Evolutionary conservation across 352 stramenopile genomes (phyloP), one percentile per base, ranked within the genome.

Genomic region (Phytophthora vignae): DNA sequence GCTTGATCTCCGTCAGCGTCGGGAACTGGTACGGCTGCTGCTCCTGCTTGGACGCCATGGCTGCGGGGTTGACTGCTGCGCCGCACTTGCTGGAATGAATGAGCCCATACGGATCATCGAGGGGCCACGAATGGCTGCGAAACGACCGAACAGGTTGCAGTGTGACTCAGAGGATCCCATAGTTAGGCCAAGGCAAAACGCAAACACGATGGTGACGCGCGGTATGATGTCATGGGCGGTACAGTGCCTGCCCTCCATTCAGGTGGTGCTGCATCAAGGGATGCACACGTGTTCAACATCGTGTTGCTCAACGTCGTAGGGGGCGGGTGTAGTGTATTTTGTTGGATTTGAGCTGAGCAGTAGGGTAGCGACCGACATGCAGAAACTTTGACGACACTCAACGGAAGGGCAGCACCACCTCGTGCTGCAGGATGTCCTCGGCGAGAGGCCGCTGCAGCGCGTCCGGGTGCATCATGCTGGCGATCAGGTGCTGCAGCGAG

Each of bases 391-490:
- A 60, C 56, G 55, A 46, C 10, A 46, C 17, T 81, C 64, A 81
- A 40, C 78, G 75, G 74, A 91, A 93, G 29, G 88, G 84, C 22
- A 87, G 71, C 44, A 96, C 83, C 27, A 92, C 85, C 55, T 96
- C 89, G 54, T 96, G 89, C 73, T 94, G 87, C 57, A 96, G 44
- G 49, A 96, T 96, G 60, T 96, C 89, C 58, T 93, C 86, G 31
- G 89, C 87, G 3, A 90, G 81, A 46, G 89, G 89, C 21, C 89
- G 85, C 58, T 94, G 86, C 46, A 95, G 73, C n/a, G 86, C 86
- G 52, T 96, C 89, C 14, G 87, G 89, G 64, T 96, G 89, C 89
- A 96, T 91, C 89, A 96, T 94, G 64, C 80, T 92, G 22, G 84
- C 85, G 55, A 95, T 93, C 49, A 96, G 64, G 60, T 96, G 87